Evolutionary conservation across 1,284 basidiomycete species (phyloP), one percentile per base, ranked within the genome.

Genomic region (Irpex sp.): DNA sequence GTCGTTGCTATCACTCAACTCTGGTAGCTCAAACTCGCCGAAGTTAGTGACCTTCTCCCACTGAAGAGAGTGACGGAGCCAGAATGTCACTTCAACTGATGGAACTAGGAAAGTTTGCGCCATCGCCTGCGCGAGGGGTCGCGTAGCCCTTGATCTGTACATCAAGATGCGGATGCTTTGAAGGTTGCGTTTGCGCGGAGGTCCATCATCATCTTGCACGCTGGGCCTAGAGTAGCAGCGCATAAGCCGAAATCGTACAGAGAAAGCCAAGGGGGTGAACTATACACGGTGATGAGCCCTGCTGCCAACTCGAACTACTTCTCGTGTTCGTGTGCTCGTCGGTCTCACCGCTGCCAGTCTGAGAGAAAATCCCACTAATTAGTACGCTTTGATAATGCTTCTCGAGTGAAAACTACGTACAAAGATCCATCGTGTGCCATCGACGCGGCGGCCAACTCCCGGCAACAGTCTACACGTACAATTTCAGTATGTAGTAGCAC

Each of bases 391-490:
- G 4, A 35, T 35, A 8, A 5, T 9, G 33, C 33, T 9, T 9
- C 8, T 9, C 33, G 9, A 35, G 33, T 61, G 60, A 60, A 33
- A 35, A 5, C 82, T 58, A 35, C 33, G 33, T 66, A 86, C 84
- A 87, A 86, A 37, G 83, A 76, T 3, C 83, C 83, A 62, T 86
- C 72, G 61, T 85, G 84, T 1, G 73, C 77, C 53, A 83, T 79
- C 0, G 80, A 69, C 4, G 83, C 76, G 54, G 80, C 80, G 54
- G 75, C 75, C 33, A 85, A 67, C 49, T 82, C 80, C 14, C 81
- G 70, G 28, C 80, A 67, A 66, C 85, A 87, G 56, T 86, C 84
- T 84, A 49, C 5, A 7, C 10, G 19, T 57, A 57, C 2, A 8
- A 10, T 18, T 51, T 19, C 18, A 42, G 18, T 56, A n/a, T 12